These are phyloP conservation scores for Fusarium staphyleae DNA, from an alignment of 2,329 filamentous ascomycete genomes.

Conservation along the genomic window DNA sequence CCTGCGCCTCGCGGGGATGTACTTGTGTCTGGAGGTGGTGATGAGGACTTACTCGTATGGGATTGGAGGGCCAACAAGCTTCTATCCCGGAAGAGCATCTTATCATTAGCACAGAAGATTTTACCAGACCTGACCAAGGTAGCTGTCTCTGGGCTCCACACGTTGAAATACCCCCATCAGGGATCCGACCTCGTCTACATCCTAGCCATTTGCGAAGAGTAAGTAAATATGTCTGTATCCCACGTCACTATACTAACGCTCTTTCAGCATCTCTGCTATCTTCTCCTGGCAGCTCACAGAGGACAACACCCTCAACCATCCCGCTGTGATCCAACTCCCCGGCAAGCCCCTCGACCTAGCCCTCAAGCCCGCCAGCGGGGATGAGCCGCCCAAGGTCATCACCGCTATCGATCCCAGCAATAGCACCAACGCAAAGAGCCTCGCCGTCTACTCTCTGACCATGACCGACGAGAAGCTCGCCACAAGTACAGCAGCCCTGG, in stretches of 20 bases:
- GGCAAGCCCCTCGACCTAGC: constrained; percentile 70
- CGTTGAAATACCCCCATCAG: constrained; percentile 44
- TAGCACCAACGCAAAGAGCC: constrained; percentile 39
- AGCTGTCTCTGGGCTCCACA: constrained; percentile 56
- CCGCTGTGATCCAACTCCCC: constrained; percentile 57
- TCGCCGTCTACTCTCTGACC: constrained; percentile 44
- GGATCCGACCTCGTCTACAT: constrained; percentile 47
- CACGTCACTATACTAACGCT: constrained; percentile 24
- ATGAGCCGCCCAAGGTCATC: constrained; percentile 44
- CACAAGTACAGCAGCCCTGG: constrained; percentile 38
- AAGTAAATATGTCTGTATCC: constrained; percentile 37
- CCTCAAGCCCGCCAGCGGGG: constrained; percentile 35
- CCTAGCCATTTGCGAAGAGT: constrained; percentile 66
- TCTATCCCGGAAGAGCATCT: constrained; percentile 61
- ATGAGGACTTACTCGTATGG: constrained; percentile 81
- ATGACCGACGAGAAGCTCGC: constrained; percentile 45
- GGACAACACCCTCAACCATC: constrained; percentile 58
- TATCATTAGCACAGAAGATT: constrained; percentile 51
- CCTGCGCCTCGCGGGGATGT: constrained; percentile 62
- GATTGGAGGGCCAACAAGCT: constrained; percentile 71
- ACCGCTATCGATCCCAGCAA: constrained; percentile 51
- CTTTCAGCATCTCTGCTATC: constrained; percentile 63
- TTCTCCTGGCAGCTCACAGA: constrained; percentile 66
- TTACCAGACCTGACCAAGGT: constrained; percentile 49
- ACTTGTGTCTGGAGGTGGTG: constrained; percentile 87